Percentiles rank a stretch among this genome's conserved stretches.
Conservation (phyloP, 2,329 filamentous ascomycete species). For the Penicillium thymicola region DNA sequence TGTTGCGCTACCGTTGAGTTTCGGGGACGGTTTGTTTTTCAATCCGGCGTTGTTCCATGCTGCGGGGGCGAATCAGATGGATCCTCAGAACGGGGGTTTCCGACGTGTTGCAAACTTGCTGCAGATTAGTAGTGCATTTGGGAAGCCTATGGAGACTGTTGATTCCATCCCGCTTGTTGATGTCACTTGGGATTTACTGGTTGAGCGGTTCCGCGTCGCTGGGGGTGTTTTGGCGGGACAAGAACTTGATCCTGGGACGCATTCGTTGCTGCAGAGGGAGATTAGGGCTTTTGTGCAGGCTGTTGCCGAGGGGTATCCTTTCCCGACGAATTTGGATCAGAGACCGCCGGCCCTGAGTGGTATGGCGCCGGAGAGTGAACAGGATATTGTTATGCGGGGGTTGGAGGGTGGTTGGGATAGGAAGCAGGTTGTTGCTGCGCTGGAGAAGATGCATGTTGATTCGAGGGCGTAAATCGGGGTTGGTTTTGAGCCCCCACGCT, state of each 20-base stretch:
- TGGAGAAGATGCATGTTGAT: conserved; percentile 41
- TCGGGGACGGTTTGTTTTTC: conserved; percentile 63
- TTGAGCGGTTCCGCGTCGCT: conserved; percentile 46
- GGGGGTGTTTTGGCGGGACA: conserved; percentile 18
- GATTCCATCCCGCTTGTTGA: conserved; percentile 53
- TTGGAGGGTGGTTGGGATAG: conserved; percentile 44
- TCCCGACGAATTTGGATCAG: conserved; percentile 60
- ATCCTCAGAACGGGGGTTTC: conserved; percentile 30
- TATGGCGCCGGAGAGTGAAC: conserved; percentile 61
- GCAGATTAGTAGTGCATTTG: conserved; percentile 61
- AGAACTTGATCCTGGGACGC: conserved; percentile 10
- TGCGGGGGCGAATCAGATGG: conserved; percentile 54
- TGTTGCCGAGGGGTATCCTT: conserved; percentile 59
- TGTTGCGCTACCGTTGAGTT: conserved; percentile 51
- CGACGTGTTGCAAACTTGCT: conserved; percentile 59
- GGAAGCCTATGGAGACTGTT: conserved; percentile 62
- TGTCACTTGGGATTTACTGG: conserved; percentile 53
- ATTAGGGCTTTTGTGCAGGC: conserved; percentile 50
- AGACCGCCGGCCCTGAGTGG: conserved; percentile 55
- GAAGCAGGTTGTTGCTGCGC: conserved; percentile 40
- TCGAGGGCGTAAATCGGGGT: conserved; percentile 19
- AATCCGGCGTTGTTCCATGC: conserved; percentile 63
- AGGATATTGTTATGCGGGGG: conserved; percentile 49
- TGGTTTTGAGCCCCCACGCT: not conserved
- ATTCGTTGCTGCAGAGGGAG: conserved; percentile 31